Percentiles rank a stretch among this genome's conserved stretches.
phyloP scores from a whole-genome alignment of 2,329 filamentous ascomycete genomes.

The Cladosporium sp. region DNA sequence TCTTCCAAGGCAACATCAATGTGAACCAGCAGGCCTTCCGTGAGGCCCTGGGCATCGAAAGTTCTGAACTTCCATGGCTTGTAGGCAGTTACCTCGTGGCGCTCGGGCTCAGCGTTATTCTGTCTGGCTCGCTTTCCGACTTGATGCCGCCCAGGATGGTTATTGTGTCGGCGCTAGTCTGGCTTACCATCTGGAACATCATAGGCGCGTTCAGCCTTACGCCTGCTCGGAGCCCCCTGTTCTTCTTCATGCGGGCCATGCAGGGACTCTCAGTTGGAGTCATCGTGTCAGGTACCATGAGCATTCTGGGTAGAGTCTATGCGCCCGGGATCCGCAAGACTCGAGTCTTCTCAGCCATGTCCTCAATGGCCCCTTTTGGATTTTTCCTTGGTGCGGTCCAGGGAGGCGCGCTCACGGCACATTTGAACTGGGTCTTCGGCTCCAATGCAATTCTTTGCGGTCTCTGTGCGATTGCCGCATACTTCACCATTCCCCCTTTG shows the following conservation, averaged over 20 bases:
- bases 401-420: conserved; percentile 38
- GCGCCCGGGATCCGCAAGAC: conserved; percentile 36
- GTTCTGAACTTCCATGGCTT: conserved; percentile 41
- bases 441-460: conserved; percentile 39
- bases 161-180: conserved; percentile 41
- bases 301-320: conserved; percentile 36
- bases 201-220: conserved; percentile 35
- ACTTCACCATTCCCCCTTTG: conserved; percentile 38
- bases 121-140: conserved; percentile 37
- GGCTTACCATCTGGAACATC: conserved; percentile 40
- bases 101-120: conserved; percentile 41
- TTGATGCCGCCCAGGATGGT: conserved; percentile 38
- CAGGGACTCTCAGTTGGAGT: conserved; percentile 35
- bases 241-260: conserved; percentile 37
- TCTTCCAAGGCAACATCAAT: conserved; percentile 40
- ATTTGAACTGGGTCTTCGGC: conserved; percentile 43
- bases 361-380: conserved; percentile 33
- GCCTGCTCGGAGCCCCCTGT: conserved; percentile 32
- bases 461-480: conserved; percentile 36
- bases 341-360: conserved; percentile 35
- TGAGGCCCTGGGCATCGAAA: conserved; percentile 36
- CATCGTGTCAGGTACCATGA: conserved; percentile 35
- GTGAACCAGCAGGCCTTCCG: conserved; percentile 38
- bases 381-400: conserved; percentile 38
- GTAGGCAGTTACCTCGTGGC: conserved; percentile 40